Percentiles rank a stretch among this genome's conserved stretches.
These are phyloP conservation scores for Arthrobotrys megalospora DNA, from an alignment of 2,329 filamentous ascomycete species.

Conservation along the genomic window DNA sequence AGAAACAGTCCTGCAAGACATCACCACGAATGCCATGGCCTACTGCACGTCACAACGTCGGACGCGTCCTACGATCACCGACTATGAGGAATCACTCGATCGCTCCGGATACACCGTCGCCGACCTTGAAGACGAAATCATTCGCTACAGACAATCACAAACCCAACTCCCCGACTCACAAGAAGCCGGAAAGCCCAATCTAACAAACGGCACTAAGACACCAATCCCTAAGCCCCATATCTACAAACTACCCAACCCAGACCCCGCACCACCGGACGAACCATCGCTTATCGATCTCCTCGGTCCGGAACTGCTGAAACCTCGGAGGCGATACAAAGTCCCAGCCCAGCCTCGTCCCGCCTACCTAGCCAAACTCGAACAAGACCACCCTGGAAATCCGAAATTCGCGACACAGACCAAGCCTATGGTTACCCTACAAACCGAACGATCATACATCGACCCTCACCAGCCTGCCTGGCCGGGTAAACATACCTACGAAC, in stretches of 20 bases:
- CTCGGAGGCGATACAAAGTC: constrained; percentile 53
- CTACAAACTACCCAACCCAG: constrained; percentile 56
- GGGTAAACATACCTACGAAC: constrained; percentile 76
- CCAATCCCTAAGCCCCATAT: constrained; percentile 28
- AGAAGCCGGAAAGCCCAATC: neutral
- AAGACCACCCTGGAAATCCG: constrained; percentile 65
- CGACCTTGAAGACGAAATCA: constrained; percentile 62
- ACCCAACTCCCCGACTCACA: constrained; percentile 1
- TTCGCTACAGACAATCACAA: constrained; percentile 60
- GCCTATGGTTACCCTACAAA: constrained; percentile 69
- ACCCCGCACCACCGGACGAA: constrained; percentile 44
- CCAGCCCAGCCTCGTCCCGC: constrained; percentile 39
- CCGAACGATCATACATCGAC: constrained; percentile 72
- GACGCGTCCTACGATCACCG: constrained; percentile 64
- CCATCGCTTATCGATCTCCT: constrained; percentile 62
- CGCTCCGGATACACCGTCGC: constrained; percentile 55
- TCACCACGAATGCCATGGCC: constrained; percentile 42
- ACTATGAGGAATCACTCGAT: constrained; percentile 63
- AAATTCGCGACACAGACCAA: constrained; percentile 72
- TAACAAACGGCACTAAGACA: neutral
- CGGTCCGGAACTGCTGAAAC: constrained; percentile 62
- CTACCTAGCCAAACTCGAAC: constrained; percentile 53
- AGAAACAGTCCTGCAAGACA: constrained; percentile 47
- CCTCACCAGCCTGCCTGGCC: constrained; percentile 76
- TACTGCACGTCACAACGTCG: constrained; percentile 62